Base-by-base conservation (phyloP, 169 alveolate genomes). In the Cryptosporidium canis region DNA sequence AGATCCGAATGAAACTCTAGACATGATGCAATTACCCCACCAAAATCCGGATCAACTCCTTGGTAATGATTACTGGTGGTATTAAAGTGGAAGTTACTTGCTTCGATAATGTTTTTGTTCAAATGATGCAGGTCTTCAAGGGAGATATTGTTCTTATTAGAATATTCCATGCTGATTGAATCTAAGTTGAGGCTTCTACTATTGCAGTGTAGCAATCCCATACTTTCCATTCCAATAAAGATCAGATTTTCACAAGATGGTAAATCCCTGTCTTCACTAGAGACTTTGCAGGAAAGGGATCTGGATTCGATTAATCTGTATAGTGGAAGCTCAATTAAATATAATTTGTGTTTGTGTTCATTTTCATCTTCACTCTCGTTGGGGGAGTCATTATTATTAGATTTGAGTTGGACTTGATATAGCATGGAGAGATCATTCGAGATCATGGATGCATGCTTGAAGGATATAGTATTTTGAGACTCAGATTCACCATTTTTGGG, bases 151-250 rank as follows among this genome's bases (percentile, higher is more conserved):
- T n/a, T n/a, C n/a, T n/a, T n/a, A n/a, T n/a, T n/a, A n/a, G n/a
- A n/a, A n/a, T n/a, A n/a, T n/a, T n/a, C n/a, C n/a, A n/a, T n/a
- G n/a, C n/a, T n/a, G n/a, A n/a, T n/a, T n/a, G n/a, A n/a, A 24
- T 55, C 87, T 44, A 61, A 61, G n/a, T 61, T 31, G 24, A 77
- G 43, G 24, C 37, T 77, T 29, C 87, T 77, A 24, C 33, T 29
- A 61, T 29, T 58, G 24, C 64, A 61, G 11, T 77, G 87, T 8
- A 45, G n/a, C 39, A 77, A 0, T n/a, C 87, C 64, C 14, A 77
- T 24, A 31, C 66, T 77, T 55, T 77, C 87, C 18, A 58, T 56
- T 58, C 87, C 87, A 39, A 77, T 31, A 77, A 77, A 61, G 24
- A 77, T 21, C 51, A 61, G 21, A 44, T 77, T 77, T 39, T 77